Evolutionary conservation across 2,329 filamentous ascomycete genomes (phyloP).

Genomic region (Emergomyces africanus): DNA sequence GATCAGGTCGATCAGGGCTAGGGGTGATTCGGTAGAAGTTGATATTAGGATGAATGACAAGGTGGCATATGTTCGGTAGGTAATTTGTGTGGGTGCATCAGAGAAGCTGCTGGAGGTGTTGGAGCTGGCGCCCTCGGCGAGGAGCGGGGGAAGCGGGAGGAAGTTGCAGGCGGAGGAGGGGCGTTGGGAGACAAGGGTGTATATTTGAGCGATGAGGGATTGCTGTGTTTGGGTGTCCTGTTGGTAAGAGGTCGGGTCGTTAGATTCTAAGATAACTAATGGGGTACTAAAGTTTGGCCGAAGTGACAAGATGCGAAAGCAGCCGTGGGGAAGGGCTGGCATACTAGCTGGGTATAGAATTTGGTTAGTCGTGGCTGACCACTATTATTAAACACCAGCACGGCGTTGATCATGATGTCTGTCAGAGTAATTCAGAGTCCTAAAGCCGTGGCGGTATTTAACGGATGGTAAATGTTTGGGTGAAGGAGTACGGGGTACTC

Average conservation of each 20-base stretch:
- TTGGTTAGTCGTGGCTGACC: conserved; percentile 94
- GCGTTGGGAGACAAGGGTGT: conserved; percentile 84
- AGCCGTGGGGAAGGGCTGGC: conserved; percentile 10
- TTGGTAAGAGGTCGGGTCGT: not conserved
- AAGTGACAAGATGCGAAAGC: conserved; percentile 1
- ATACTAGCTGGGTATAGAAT: conserved; percentile 93
- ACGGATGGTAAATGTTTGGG: not conserved
- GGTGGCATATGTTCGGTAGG: conserved; percentile 95
- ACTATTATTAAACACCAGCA: conserved; percentile 97
- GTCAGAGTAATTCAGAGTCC: not conserved
- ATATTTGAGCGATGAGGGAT: conserved; percentile 93
- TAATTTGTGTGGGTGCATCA: conserved; percentile 88
- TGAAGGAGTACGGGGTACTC: too few species aligned
- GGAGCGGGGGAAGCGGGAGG: conserved; percentile 60
- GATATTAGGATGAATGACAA: conserved; percentile 98
- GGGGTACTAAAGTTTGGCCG: not conserved
- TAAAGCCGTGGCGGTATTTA: not conserved
- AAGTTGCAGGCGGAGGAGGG: conserved; percentile 94
- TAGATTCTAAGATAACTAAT: not conserved
- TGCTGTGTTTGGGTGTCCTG: conserved; percentile 97
- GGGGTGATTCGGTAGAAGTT: conserved; percentile 87
- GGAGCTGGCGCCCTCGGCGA: conserved; percentile 40
- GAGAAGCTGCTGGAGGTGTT: conserved; percentile 48
- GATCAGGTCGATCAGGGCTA: conserved; percentile 90
- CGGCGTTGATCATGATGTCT: conserved; percentile 82